Conservation (phyloP, 2,329 filamentous ascomycete genomes). For the Rasamsonia emersonii region DNA sequence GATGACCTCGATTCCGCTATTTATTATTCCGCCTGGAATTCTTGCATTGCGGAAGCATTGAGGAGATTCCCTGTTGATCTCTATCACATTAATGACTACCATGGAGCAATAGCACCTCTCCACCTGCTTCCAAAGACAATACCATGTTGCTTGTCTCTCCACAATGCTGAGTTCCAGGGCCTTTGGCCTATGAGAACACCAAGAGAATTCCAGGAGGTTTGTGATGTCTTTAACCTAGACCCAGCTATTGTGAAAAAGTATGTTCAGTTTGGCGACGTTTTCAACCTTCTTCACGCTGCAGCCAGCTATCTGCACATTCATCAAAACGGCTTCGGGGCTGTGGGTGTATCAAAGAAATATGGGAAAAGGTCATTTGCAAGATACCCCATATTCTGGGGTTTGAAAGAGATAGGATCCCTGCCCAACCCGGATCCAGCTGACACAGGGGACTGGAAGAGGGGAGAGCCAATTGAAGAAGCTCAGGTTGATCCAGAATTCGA, state of each 20-base stretch:
- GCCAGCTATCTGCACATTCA: constrained; percentile 54
- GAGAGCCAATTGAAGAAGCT: constrained; percentile 37
- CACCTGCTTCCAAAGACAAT: constrained; percentile 52
- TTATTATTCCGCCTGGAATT: constrained; percentile 58
- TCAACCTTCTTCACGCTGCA: constrained; percentile 54
- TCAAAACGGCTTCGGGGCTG: constrained; percentile 54
- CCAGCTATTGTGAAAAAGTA: constrained; percentile 46
- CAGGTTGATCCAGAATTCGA: constrained; percentile 45
- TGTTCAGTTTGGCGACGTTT: constrained; percentile 55
- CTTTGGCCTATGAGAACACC: constrained; percentile 54
- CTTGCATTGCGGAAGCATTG: constrained; percentile 52
- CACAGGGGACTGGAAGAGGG: constrained; percentile 47
- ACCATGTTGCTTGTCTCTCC: constrained; percentile 50
- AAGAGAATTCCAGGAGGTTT: constrained; percentile 50
- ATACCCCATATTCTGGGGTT: constrained; percentile 57
- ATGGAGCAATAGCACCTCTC: constrained; percentile 51
- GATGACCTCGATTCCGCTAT: constrained; percentile 55
- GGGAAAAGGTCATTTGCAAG: constrained; percentile 52
- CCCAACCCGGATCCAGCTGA: constrained; percentile 55
- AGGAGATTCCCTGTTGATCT: constrained; percentile 50
- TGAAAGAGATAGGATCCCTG: constrained; percentile 49
- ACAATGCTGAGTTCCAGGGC: constrained; percentile 58
- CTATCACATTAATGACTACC: constrained; percentile 55
- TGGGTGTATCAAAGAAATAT: constrained; percentile 56
- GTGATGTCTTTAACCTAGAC: constrained; percentile 50